phyloP scores from a whole-genome alignment of 441 rosid genomes.

The Arabidopsis lyrata region DNA sequence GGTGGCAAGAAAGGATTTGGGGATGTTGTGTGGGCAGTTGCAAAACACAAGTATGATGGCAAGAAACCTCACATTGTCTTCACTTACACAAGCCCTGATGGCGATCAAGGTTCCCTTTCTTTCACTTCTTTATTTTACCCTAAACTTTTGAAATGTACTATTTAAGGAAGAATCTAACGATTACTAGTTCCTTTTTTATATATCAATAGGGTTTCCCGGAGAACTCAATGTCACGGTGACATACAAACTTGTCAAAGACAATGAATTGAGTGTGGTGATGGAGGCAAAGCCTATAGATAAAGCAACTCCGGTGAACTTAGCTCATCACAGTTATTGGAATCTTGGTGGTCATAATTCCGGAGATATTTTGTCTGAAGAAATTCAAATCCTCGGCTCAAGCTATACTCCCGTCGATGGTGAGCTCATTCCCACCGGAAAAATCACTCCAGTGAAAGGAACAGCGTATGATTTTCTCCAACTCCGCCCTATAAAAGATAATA shows the following conservation, averaged over 20 bases:
- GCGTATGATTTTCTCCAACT: constrained; percentile 78
- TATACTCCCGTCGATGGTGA: constrained; percentile 65
- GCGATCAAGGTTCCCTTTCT: constrained; percentile 69
- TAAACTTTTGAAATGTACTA: constrained; percentile 4
- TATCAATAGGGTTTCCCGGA: constrained; percentile 77
- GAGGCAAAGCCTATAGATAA: constrained; percentile 64
- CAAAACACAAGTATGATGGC: constrained; percentile 53
- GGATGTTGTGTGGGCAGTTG: constrained; percentile 73
- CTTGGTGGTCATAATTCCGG: constrained; percentile 78
- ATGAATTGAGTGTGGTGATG: constrained; percentile 60
- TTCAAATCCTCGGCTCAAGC: constrained; percentile 64
- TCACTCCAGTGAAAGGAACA: constrained; percentile 68
- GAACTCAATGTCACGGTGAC: constrained; percentile 53
- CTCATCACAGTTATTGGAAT: constrained; percentile 90
- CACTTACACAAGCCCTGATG: constrained; percentile 66
- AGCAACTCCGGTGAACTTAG: constrained; percentile 84
- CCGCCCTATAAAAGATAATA: constrained; percentile 55
- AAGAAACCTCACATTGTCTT: constrained; percentile 62
- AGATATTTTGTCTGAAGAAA: constrained; percentile 63
- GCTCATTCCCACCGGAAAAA: constrained; percentile 77
- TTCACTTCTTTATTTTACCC: neutral
- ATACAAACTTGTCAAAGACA: constrained; percentile 50
- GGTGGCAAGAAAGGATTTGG: constrained; percentile 78
- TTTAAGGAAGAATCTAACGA: neutral
- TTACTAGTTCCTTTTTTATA: neutral